phyloP scores from a whole-genome alignment of 1,284 basidiomycete species.

The Cutaneotrichosporon cavernicola region DNA sequence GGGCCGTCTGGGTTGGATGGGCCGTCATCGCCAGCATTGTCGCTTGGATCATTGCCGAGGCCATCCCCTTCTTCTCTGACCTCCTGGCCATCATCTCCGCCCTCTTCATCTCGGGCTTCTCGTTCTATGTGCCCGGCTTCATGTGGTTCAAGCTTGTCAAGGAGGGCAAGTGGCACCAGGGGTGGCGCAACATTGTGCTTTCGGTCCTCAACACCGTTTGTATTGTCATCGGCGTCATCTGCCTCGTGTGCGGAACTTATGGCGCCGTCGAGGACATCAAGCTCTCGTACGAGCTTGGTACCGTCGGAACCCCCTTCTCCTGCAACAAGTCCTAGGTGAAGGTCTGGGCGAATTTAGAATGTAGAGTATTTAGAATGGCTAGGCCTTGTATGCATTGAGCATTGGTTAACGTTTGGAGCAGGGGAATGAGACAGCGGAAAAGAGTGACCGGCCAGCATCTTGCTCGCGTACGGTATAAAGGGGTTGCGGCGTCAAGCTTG shows the following conservation, averaged over 20 bases:
- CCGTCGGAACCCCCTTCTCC: slow-evolving; percentile 19
- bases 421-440: no score
- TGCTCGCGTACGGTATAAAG: no score
- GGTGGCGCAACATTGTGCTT: slow-evolving; percentile 16
- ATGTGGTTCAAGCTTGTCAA: slow-evolving; percentile 28
- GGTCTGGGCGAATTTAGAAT: not conserved
- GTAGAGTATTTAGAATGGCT: not conserved
- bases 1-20: slow-evolving; percentile 56
- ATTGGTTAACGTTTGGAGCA: no score
- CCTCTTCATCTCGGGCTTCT: slow-evolving; percentile 26
- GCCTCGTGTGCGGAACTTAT: slow-evolving; percentile 20
- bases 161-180: slow-evolving; percentile 20
- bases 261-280: slow-evolving; percentile 18
- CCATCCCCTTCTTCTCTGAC: slow-evolving; percentile 44
- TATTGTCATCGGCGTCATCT: slow-evolving; percentile 21
- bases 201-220: slow-evolving; percentile 16
- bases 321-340: slow-evolving; percentile 12
- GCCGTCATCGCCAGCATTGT: slow-evolving; percentile 11
- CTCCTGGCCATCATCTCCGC: slow-evolving; percentile 40
- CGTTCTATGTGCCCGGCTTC: slow-evolving; percentile 22
- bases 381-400: slow-evolving; percentile 5
- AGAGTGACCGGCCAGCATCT: no score
- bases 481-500: no score
- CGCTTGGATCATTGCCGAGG: slow-evolving; percentile 26
- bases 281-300: slow-evolving; percentile 14